Percentiles rank a stretch among this genome's conserved stretches.
phyloP scores from a whole-genome alignment of 202 grass and related monocot species.

The Zoysia matrella region DNA sequence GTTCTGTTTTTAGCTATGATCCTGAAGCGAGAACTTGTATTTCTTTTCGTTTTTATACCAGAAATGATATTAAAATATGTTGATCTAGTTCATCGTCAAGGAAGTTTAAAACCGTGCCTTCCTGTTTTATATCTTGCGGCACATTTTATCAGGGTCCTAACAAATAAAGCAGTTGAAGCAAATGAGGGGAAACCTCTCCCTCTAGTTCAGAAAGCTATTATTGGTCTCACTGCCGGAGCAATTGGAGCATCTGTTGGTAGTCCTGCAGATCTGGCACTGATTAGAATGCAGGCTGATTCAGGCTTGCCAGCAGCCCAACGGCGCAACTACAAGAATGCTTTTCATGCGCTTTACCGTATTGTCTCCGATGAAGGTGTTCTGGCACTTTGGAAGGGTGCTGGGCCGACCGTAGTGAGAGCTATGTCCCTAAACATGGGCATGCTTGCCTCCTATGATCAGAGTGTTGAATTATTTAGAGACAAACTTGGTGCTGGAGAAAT shows the following conservation, averaged over 20 bases:
- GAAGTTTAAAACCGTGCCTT: neutral
- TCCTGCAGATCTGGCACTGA: conserved; percentile 80
- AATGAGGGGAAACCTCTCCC: conserved; percentile 75
- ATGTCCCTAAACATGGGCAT: conserved; percentile 87
- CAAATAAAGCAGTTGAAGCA: conserved; percentile 79
- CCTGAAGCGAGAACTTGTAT: neutral
- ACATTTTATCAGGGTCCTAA: conserved; percentile 63
- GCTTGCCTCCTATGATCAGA: conserved; percentile 85
- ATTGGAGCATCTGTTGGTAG: conserved; percentile 74
- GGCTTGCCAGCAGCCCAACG: conserved; percentile 68
- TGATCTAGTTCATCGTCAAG: neutral
- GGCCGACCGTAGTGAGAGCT: conserved; percentile 75
- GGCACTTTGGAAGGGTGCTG: conserved; percentile 84
- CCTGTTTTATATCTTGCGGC: neutral
- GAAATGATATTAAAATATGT: neutral
- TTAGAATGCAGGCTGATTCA: conserved; percentile 84
- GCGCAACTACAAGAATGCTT: conserved; percentile 78
- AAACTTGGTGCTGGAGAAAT: conserved; percentile 65
- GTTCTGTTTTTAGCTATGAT: conserved; percentile 7
- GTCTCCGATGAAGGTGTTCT: conserved; percentile 74
- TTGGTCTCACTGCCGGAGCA: conserved; percentile 76
- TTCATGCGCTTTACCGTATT: conserved; percentile 79
- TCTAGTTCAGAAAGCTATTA: conserved; percentile 66
- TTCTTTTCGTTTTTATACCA: neutral
- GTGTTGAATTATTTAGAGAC: conserved; percentile 73